Evolutionary conservation across 192 early-diverging fungal species (phyloP).

Genomic region (Coemansia brasiliensis): DNA sequence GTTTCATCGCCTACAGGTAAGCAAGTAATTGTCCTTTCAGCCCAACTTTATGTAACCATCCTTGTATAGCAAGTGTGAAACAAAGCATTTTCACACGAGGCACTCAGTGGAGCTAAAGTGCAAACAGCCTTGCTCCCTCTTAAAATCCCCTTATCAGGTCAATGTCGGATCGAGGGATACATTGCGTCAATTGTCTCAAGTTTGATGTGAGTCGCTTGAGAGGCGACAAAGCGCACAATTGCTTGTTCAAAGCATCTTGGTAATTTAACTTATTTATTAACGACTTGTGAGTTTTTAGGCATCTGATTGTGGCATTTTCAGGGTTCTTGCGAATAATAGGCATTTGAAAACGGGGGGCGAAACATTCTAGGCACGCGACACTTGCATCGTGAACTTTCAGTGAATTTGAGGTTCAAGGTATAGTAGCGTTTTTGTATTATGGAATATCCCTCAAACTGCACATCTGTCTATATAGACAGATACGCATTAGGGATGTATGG

Average conservation of each 20-base stretch:
- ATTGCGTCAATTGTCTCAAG: too few species aligned
- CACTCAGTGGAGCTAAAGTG: too few species aligned
- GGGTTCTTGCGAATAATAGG: constrained; percentile 7
- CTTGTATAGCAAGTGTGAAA: constrained; percentile 1
- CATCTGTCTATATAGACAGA: too few species aligned
- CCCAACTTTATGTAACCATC: not conserved
- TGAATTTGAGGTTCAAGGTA: not conserved
- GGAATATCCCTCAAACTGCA: not conserved
- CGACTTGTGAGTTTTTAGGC: not conserved
- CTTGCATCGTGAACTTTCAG: constrained; percentile 3
- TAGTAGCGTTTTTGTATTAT: not conserved
- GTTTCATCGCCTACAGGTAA: too few species aligned
- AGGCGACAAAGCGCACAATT: constrained; percentile 2
- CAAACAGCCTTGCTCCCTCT: too few species aligned
- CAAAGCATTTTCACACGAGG: not conserved
- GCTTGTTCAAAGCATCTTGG: not conserved
- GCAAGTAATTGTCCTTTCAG: too few species aligned
- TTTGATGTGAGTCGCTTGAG: too few species aligned
- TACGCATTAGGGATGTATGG: too few species aligned
- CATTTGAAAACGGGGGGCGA: not conserved
- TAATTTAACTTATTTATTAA: too few species aligned
- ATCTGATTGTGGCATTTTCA: constrained; percentile 10
- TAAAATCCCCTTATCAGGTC: too few species aligned
- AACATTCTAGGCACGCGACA: constrained; percentile 11
- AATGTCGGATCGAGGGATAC: too few species aligned